A percentile compares a stretch with the other conserved stretches of the same genome.
phyloP scores from a whole-genome alignment of 2,329 filamentous ascomycete genomes.

The Berkeleyomyces basicola region DNA sequence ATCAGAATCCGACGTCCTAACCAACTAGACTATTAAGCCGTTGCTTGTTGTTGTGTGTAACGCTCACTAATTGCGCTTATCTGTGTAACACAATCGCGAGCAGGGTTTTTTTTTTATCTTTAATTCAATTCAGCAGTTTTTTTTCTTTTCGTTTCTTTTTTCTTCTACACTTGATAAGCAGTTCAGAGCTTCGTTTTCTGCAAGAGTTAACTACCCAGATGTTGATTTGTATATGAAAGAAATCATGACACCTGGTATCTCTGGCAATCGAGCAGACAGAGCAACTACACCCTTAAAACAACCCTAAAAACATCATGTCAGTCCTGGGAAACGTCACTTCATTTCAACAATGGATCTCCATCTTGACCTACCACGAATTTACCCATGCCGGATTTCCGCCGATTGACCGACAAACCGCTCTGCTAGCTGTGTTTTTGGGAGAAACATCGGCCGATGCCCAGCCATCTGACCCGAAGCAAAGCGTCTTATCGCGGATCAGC shows the following conservation, averaged over 20 bases:
- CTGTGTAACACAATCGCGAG: no score
- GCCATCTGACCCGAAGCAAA: constrained; percentile 29
- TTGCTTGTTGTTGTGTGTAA: neutral
- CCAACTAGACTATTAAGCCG: constrained; percentile 13
- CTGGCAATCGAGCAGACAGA: no score
- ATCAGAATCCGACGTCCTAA: constrained; percentile 13
- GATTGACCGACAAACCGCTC: constrained; percentile 43
- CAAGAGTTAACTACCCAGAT: no score
- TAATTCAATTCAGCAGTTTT: no score
- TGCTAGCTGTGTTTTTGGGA: constrained; percentile 41
- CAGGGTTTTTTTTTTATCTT: no score
- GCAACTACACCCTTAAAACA: neutral
- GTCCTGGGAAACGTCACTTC: neutral
- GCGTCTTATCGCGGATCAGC: constrained; percentile 35
- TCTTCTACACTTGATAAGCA: no score
- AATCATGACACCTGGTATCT: no score
- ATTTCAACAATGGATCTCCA: no score
- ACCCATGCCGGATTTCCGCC: constrained; percentile 39
- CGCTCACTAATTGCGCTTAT: neutral
- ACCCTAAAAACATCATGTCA: neutral
- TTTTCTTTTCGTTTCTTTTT: no score
- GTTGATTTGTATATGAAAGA: no score
- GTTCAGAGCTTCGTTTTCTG: no score
- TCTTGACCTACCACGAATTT: constrained; percentile 35
- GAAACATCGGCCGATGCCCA: constrained; percentile 49